Base-by-base conservation (phyloP, 495 filamentous ascomycete species). In the Talaromyces liani region DNA sequence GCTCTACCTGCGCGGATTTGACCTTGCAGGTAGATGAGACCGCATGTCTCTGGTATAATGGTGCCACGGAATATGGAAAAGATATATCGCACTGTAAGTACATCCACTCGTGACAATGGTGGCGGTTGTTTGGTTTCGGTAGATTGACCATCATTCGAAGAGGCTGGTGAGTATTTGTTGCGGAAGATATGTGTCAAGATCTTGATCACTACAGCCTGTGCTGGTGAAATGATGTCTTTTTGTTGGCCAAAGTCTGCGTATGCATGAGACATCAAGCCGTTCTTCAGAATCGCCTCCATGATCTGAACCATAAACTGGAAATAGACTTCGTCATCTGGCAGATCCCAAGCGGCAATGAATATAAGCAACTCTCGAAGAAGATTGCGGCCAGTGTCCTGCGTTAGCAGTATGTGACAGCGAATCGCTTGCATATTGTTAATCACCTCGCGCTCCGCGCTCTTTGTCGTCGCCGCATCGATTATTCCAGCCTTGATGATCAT, bases 291-390 rank as follows among this genome's bases (percentile, higher is more conserved):
- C 0, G 92, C 90, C 68, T 96, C 91, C 78, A 97, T 91, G 63
- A 97, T 96, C 73, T 95, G 91, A 10, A 92, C 89, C 77, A 94
- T 97, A 73, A 96, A 88, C 74, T 93, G 92, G 79, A 95, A 96
- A 68, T 96, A 96, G 12, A 94, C 81, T 65, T 93, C 90, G 49
- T 92, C 88, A 67, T 97, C 92, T 14, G 87, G 87, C 63, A 96
- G 87, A 70, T 97, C 92, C 93, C 93, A 97, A 14, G 94, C 92
- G 14, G 93, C 93, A 62, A 97, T 93, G 73, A 97, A 97, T 62
- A 97, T 95, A 24, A 97, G 80, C 59, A 97, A 85, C 68, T 97
- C 92, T 53, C 92, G 83, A 6, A 97, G 82, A 4, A 97, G 79
- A 67, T 94, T 96, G 49, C 90, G 85, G 16, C 93, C 93, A 63